phyloP scores from a whole-genome alignment of 1,284 basidiomycete genomes.

The Tylopilus sp. region DNA sequence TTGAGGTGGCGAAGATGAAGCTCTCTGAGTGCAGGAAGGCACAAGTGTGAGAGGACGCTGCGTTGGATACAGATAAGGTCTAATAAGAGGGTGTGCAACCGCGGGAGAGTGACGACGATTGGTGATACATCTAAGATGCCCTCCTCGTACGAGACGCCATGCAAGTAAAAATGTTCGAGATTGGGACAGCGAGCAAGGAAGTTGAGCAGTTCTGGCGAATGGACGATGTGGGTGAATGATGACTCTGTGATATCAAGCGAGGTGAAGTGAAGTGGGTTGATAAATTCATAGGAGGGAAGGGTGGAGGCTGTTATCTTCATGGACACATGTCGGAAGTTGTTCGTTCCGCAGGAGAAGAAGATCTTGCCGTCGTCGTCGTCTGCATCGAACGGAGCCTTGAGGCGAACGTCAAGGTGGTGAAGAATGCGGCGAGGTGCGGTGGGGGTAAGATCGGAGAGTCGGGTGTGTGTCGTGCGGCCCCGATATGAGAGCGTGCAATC shows the following conservation, averaged over 20 bases:
- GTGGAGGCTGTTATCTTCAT: slow-evolving; percentile 43
- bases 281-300: slow-evolving; percentile 41
- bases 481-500: slow-evolving; percentile 40
- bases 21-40: slow-evolving; percentile 51
- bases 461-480: slow-evolving; percentile 20
- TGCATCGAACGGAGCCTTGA: slow-evolving; percentile 28
- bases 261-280: slow-evolving; percentile 51
- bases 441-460: slow-evolving; percentile 20
- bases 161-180: slow-evolving; percentile 53
- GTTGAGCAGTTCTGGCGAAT: slow-evolving; percentile 46
- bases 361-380: slow-evolving; percentile 32
- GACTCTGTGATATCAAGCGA: slow-evolving; percentile 52
- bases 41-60: slow-evolving; percentile 54
- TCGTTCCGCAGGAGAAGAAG: slow-evolving; percentile 30
- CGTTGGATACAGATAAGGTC: slow-evolving; percentile 58
- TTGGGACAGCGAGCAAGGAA: slow-evolving; percentile 57
- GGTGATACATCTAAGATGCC: slow-evolving; percentile 28
- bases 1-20: slow-evolving; percentile 64
- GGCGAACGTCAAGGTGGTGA: slow-evolving; percentile 27
- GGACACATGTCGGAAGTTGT: slow-evolving; percentile 32
- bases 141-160: slow-evolving; percentile 50
- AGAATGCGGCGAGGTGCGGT: slow-evolving; percentile 20
- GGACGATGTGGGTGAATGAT: slow-evolving; percentile 26
- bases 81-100: slow-evolving; percentile 51
- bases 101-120: slow-evolving; percentile 47